Conservation (phyloP, 2,329 filamentous ascomycete species). For the Lachnellula hyalina region DNA sequence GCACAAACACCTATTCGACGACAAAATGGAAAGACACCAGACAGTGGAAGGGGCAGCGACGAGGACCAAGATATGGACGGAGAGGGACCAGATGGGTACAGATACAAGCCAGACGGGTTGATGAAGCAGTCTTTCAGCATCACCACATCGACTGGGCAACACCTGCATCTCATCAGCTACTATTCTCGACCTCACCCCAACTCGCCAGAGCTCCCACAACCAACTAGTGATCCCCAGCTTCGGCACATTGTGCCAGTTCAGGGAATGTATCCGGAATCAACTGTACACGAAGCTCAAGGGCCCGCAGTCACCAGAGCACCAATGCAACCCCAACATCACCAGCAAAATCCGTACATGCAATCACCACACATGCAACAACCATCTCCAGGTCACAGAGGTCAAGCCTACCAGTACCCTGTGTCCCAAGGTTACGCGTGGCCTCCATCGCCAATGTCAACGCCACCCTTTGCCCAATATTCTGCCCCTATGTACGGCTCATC, state of each 20-base stretch:
- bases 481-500: constrained; percentile 30
- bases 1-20: constrained; percentile 49
- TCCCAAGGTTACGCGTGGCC: constrained; percentile 47
- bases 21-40: constrained; percentile 70
- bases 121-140: constrained; percentile 99
- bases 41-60: constrained; percentile 74
- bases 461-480: constrained; percentile 42
- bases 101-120: constrained; percentile 91
- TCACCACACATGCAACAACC: constrained; percentile 33
- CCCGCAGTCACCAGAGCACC: constrained; percentile 76
- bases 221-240: constrained; percentile 72
- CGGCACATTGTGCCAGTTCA: constrained; percentile 81
- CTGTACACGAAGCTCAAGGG: constrained; percentile 78
- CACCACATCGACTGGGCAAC: constrained; percentile 82
- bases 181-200: constrained; percentile 76
- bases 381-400: constrained; percentile 32
- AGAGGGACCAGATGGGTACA: constrained; percentile 80
- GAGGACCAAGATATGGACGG: constrained; percentile 67
- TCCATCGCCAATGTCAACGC: constrained; percentile 50
- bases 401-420: constrained; percentile 34
- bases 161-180: constrained; percentile 96
- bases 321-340: constrained; percentile 45
- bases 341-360: constrained; percentile 37
- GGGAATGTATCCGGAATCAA: constrained; percentile 96
- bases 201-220: constrained; percentile 69